phyloP scores from a whole-genome alignment of 2,329 filamentous ascomycete species.

The Myriosclerotinia scirpicola region DNA sequence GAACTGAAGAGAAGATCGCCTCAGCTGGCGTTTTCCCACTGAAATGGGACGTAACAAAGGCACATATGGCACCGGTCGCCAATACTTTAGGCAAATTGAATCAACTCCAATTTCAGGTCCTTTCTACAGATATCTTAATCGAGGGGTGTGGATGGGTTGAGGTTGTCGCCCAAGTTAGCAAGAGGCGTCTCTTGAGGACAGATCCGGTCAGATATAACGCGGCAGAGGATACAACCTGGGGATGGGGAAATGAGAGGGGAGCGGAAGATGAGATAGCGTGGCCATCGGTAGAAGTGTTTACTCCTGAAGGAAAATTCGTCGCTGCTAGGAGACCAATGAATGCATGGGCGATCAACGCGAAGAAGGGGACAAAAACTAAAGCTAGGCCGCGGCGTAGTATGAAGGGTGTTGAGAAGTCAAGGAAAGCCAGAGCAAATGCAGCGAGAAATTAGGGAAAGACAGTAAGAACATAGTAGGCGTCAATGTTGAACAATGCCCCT shows the following conservation, averaged over 20 bases:
- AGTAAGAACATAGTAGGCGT: not conserved
- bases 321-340: constrained; percentile 66
- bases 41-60: constrained; percentile 78
- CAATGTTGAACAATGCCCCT: not conserved
- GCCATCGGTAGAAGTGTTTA: constrained; percentile 81
- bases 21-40: constrained; percentile 76
- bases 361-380: constrained; percentile 52
- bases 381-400: constrained; percentile 67
- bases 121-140: constrained; percentile 80
- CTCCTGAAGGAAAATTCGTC: constrained; percentile 79
- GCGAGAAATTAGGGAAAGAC: not conserved
- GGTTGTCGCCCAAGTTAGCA: constrained; percentile 76
- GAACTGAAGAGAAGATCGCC: constrained; percentile 56
- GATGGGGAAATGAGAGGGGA: constrained; percentile 1
- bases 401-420: constrained; percentile 58
- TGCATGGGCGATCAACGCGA: constrained; percentile 61
- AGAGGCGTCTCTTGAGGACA: constrained; percentile 43
- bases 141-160: constrained; percentile 96
- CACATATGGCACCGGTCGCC: constrained; percentile 72
- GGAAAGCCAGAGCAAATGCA: constrained; percentile 31
- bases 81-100: constrained; percentile 62
- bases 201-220: not conserved
- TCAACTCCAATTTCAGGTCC: constrained; percentile 73
- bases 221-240: not conserved
- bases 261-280: constrained; percentile 45